phyloP scores from a whole-genome alignment of 2,329 filamentous ascomycete species.

The Metarhizium humberi region DNA sequence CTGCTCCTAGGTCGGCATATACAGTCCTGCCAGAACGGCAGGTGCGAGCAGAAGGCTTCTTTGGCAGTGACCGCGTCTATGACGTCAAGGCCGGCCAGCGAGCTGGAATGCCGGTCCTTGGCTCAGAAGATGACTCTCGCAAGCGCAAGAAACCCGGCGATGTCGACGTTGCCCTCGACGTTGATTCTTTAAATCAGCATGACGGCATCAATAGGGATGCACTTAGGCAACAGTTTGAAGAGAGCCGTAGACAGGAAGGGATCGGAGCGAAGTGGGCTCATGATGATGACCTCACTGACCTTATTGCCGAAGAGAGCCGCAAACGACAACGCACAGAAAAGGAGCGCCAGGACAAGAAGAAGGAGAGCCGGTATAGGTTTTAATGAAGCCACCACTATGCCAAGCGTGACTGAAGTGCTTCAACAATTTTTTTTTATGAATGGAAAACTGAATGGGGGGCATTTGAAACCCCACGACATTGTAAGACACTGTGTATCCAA shows the following conservation, averaged over 20 bases:
- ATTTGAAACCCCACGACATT: neutral
- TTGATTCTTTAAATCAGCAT: constrained; percentile 65
- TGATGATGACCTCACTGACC: constrained; percentile 86
- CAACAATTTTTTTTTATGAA: neutral
- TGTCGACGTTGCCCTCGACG: constrained; percentile 84
- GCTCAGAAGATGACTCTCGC: constrained; percentile 64
- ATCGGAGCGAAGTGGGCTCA: constrained; percentile 59
- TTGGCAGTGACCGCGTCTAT: constrained; percentile 89
- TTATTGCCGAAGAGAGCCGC: constrained; percentile 88
- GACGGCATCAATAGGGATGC: constrained; percentile 81
- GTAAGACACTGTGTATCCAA: neutral
- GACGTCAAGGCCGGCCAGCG: constrained; percentile 56
- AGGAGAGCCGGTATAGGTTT: constrained; percentile 43
- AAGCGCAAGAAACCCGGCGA: constrained; percentile 96
- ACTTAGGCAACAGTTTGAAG: constrained; percentile 71
- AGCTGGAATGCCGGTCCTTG: constrained; percentile 61
- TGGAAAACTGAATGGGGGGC: neutral
- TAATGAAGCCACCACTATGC: constrained; percentile 15
- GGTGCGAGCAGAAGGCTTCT: constrained; percentile 82
- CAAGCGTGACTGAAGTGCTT: neutral
- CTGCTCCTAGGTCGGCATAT: constrained; percentile 70
- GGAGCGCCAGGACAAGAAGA: constrained; percentile 61
- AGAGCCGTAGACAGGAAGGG: constrained; percentile 55
- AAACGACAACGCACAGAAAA: constrained; percentile 86
- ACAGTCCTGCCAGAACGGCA: constrained; percentile 85